phyloP scores from a whole-genome alignment of 805 yeast species.

The Ogataea pignaliae region DNA sequence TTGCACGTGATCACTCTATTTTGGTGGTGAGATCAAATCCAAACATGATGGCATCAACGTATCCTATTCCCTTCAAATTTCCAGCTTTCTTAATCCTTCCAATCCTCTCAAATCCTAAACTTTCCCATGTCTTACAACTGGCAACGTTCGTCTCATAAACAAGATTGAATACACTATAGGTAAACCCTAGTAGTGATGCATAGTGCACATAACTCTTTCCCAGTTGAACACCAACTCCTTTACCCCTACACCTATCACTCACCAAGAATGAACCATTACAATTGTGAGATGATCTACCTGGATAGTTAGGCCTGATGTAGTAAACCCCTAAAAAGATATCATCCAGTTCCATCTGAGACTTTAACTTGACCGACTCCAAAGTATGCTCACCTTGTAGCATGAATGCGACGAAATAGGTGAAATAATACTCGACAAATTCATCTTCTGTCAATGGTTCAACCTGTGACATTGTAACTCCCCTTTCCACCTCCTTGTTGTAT shows the following conservation, averaged over 20 bases:
- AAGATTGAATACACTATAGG: conserved; percentile 79
- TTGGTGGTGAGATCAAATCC: conserved; percentile 48
- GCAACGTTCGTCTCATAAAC: conserved; percentile 81
- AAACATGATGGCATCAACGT: conserved; percentile 73
- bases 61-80: conserved; percentile 57
- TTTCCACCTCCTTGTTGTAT: conserved; percentile 62
- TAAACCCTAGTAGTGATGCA: conserved; percentile 79
- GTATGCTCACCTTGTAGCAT: conserved; percentile 39
- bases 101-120: conserved; percentile 72
- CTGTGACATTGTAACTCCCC: conserved; percentile 75
- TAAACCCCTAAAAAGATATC: conserved; percentile 61
- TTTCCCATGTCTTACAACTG: conserved; percentile 76
- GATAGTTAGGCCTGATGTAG: conserved; percentile 82
- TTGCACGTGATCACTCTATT: no score
- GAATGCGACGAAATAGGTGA: conserved; percentile 59
- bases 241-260: conserved; percentile 52
- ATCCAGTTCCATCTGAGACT: conserved; percentile 39
- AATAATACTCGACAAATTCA: conserved; percentile 64
- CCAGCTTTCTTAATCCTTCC: conserved; percentile 78
- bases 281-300: conserved; percentile 78
- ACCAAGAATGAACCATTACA: conserved; percentile 89
- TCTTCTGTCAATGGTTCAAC: conserved; percentile 35
- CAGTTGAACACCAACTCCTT: conserved; percentile 57
- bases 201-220: conserved; percentile 62
- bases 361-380: conserved; percentile 6